Evolutionary conservation across 2,329 filamentous ascomycete genomes (phyloP).

Genomic region (Colletotrichum sp.): DNA sequence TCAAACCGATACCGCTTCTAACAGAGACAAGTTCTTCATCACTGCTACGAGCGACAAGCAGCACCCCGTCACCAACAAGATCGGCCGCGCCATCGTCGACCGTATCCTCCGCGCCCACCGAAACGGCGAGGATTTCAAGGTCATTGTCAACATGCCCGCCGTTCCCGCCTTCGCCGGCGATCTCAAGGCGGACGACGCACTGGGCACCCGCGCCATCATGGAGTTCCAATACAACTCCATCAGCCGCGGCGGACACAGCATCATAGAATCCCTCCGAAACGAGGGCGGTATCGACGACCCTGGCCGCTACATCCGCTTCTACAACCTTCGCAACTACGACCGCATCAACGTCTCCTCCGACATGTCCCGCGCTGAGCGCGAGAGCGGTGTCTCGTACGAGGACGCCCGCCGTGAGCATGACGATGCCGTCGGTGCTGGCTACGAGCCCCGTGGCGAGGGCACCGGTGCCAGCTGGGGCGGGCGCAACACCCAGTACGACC

Average conservation of each 20-base stretch:
- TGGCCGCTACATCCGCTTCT: slow-evolving; percentile 78
- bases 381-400: slow-evolving; percentile 72
- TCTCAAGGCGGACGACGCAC: slow-evolving; percentile 71
- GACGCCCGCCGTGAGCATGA: slow-evolving; percentile 69
- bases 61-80: slow-evolving; percentile 76
- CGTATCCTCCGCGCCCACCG: slow-evolving; percentile 75
- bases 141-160: slow-evolving; percentile 80
- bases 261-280: slow-evolving; percentile 72
- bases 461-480: slow-evolving; percentile 32
- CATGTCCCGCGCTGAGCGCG: slow-evolving; percentile 65
- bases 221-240: slow-evolving; percentile 86
- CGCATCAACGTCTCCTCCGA: slow-evolving; percentile 75
- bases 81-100: slow-evolving; percentile 80
- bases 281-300: slow-evolving; percentile 74
- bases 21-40: slow-evolving; percentile 74
- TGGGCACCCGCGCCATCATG: slow-evolving; percentile 86
- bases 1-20: background rate
- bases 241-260: slow-evolving; percentile 76
- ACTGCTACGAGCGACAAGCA: slow-evolving; percentile 76
- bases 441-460: slow-evolving; percentile 39
- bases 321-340: slow-evolving; percentile 85
- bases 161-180: slow-evolving; percentile 86
- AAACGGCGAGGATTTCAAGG: slow-evolving; percentile 70
- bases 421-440: slow-evolving; percentile 55
- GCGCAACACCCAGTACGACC: slow-evolving; percentile 59